A percentile compares a stretch with the other conserved stretches of the same genome.
These are phyloP conservation scores for Ophiostoma sp. DNA, from an alignment of 2,329 filamentous ascomycete species.

Conservation along the genomic window DNA sequence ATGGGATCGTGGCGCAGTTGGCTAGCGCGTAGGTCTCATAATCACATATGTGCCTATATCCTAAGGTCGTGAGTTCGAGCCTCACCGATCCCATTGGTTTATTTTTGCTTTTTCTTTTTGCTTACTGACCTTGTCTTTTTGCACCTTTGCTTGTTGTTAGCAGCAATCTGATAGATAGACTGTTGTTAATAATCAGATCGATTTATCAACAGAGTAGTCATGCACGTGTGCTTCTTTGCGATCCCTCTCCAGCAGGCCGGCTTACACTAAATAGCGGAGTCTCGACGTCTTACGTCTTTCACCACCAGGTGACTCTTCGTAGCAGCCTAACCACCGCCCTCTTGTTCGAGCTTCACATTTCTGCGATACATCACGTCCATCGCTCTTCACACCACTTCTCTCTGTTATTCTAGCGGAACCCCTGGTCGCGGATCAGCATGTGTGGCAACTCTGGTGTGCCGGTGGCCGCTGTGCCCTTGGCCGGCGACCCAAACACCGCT, in stretches of 20 bases:
- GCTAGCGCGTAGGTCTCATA: conserved; percentile 16
- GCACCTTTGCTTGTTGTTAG: background rate
- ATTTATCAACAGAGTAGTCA: no score
- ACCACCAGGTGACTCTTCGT: background rate
- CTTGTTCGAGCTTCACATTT: no score
- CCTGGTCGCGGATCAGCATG: background rate
- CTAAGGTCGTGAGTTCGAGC: conserved; percentile 28
- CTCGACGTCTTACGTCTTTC: background rate
- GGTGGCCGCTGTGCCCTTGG: conserved; percentile 10
- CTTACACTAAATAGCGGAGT: conserved; percentile 2
- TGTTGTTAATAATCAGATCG: no score
- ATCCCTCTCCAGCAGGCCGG: background rate
- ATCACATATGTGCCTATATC: conserved; percentile 18
- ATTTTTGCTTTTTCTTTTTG: background rate
- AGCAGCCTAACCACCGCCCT: background rate
- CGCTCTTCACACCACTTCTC: no score
- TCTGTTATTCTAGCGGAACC: no score
- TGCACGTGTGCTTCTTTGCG: background rate
- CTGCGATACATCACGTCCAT: no score
- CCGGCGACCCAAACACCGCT: conserved; percentile 28
- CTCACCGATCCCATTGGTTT: conserved; percentile 24
- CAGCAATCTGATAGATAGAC: background rate
- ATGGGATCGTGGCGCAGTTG: conserved; percentile 17
- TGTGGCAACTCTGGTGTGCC: background rate
- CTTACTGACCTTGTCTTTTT: background rate